phyloP scores from a whole-genome alignment of 2,329 filamentous ascomycete genomes.

The Alternaria panax region DNA sequence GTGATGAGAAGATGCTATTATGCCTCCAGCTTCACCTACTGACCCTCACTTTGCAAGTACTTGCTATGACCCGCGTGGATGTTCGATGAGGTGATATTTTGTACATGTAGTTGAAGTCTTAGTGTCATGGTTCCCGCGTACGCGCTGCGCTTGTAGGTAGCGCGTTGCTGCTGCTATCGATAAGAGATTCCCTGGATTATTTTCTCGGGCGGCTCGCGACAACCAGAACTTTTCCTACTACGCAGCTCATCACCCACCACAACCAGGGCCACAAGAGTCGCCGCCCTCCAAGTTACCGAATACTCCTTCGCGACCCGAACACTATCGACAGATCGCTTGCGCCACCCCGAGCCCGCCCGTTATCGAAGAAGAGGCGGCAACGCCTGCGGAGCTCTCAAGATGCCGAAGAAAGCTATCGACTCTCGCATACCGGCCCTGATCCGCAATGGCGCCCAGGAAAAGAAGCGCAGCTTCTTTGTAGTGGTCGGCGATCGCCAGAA shows the following conservation, averaged over 20 bases:
- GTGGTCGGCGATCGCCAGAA: conserved; percentile 94
- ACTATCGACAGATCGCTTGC: conserved; percentile 1
- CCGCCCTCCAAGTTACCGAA: background rate
- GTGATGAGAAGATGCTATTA: background rate
- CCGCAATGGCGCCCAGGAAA: conserved; percentile 66
- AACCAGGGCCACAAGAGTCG: conserved; percentile 1
- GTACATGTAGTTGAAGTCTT: background rate
- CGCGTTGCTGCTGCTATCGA: conserved; percentile 11
- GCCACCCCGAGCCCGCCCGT: background rate
- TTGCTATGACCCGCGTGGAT: too few relatives aligned
- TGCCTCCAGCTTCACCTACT: background rate
- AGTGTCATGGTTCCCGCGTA: background rate
- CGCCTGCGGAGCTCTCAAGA: conserved; percentile 43
- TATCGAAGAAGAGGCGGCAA: conserved; percentile 37
- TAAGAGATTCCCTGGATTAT: conserved; percentile 18
- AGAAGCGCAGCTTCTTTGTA: conserved; percentile 98
- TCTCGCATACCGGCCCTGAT: conserved; percentile 52
- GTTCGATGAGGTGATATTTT: background rate
- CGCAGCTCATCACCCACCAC: conserved; percentile 8
- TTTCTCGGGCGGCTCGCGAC: conserved; percentile 12
- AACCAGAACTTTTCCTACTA: conserved; percentile 13
- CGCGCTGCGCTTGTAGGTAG: background rate
- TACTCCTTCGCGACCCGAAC: conserved; percentile 8
- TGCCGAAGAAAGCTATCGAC: conserved; percentile 51
- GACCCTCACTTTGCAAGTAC: too few relatives aligned